Base-by-base conservation (phyloP, 176 grass and related monocot genomes). In the Oryza glumipatula region DNA sequence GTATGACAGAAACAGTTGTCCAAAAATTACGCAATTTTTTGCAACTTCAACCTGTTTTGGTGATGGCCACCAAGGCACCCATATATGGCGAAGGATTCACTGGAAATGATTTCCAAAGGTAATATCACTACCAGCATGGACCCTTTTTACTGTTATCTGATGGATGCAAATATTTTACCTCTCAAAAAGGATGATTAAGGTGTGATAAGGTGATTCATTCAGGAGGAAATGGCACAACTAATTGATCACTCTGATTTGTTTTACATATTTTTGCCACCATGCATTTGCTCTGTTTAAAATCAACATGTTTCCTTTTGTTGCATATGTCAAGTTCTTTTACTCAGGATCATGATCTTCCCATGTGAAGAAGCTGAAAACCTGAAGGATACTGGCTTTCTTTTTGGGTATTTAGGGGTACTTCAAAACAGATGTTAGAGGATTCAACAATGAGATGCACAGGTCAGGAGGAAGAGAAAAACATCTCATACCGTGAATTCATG, bases 51-150 rank as follows among this genome's bases (percentile, higher is more conserved):
- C 89, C 93, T 88, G 72, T 90, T 77, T 84, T 98, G 80, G 89
- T 98, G 63, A 78, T 98, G 84, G 88, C 88, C 68, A 92, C 96
- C 64, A 98, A 98, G 81, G 68, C 88, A 76, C 75, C 86, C 72
- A 19, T 89, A 82, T 95, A 88, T 89, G 82, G 76, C 65, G 84
- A 90, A 74, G 82, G 76, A 82, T 76, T 87, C 75, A 52, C 81
- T 86, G 67, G 65, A 74, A 90, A 86, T 52, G 89, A 94, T 68
- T 81, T 80, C 54, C 90, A 89, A 69, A 92, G 93, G 96, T 92
- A 84, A 73, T 43, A n/a, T 87, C 68, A 64, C 28, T 52, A 63
- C 46, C 39, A 80, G 39, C 30, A 17, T 56, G 46, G 71, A 73
- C 24, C 15, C 60, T 58, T 78, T 23, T 15, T 16, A 41, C 11